phyloP scores from a whole-genome alignment of 2,329 filamentous ascomycete species.

The Didymella pomorum region DNA sequence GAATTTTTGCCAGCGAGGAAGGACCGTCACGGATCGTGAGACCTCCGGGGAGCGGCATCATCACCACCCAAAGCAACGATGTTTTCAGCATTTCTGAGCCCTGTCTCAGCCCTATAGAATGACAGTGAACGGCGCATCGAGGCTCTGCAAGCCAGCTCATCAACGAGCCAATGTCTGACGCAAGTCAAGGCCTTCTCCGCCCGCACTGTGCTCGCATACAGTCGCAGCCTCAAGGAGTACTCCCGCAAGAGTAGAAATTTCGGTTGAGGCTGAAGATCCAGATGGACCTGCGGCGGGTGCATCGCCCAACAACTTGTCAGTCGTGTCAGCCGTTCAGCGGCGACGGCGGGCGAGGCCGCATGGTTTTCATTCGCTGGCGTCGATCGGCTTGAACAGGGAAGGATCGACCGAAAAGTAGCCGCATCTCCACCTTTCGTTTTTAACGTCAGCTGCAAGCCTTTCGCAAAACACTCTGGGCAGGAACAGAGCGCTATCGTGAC shows the following conservation, averaged over 20 bases:
- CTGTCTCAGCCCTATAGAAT: neutral
- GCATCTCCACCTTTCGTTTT: conserved; percentile 40
- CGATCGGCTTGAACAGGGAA: conserved; percentile 14
- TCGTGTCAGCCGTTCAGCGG: conserved; percentile 5
- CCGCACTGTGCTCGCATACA: neutral
- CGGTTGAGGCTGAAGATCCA: conserved; percentile 17
- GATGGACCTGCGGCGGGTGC: conserved; percentile 6
- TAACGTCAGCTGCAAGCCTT: conserved; percentile 38
- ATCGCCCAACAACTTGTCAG: conserved; percentile 19
- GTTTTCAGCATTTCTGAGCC: neutral
- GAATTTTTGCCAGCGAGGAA: neutral
- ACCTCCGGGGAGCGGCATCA: neutral
- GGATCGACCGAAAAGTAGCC: conserved; percentile 34
- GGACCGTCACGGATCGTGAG: neutral
- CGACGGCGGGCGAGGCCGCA: conserved; percentile 4
- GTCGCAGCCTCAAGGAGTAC: conserved; percentile 1
- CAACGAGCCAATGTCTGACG: conserved; percentile 3
- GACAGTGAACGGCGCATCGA: neutral
- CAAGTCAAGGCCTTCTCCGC: neutral
- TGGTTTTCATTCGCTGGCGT: conserved; percentile 8
- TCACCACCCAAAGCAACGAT: neutral
- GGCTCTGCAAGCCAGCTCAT: neutral
- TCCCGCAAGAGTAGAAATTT: conserved; percentile 6
- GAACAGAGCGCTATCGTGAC: conserved; percentile 15
- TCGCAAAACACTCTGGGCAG: conserved; percentile 25